These are phyloP conservation scores for Juglanconis sp. DNA, from an alignment of 2,329 filamentous ascomycete genomes.

Conservation along the genomic window DNA sequence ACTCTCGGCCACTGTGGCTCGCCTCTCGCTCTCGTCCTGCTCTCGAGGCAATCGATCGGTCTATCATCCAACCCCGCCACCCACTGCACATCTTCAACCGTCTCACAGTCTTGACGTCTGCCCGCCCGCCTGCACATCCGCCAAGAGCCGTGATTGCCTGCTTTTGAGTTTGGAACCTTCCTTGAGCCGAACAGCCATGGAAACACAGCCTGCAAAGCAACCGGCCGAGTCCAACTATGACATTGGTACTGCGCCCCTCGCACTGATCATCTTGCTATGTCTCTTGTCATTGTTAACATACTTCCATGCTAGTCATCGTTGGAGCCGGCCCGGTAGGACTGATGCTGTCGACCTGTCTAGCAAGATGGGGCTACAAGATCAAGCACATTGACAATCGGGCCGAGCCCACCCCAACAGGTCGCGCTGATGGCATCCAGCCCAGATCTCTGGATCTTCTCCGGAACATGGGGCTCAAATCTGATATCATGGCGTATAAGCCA, in stretches of 20 bases:
- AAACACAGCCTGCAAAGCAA: slow-evolving; percentile 13
- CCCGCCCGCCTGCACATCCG: not conserved
- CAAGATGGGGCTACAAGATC: slow-evolving; percentile 90
- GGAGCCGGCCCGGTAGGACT: slow-evolving; percentile 87
- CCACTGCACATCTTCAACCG: too few species aligned
- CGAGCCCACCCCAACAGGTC: slow-evolving; percentile 79
- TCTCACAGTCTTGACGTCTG: not conserved
- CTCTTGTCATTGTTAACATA: slow-evolving; percentile 19
- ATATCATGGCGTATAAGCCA: slow-evolving; percentile 82
- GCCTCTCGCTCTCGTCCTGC: not conserved
- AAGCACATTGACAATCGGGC: slow-evolving; percentile 91
- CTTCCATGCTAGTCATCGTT: slow-evolving; percentile 64
- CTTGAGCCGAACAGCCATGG: slow-evolving; percentile 4
- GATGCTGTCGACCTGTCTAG: slow-evolving; percentile 81
- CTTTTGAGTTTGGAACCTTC: too few species aligned
- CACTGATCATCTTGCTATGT: not conserved
- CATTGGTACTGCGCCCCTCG: slow-evolving; percentile 14
- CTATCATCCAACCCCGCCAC: too few species aligned
- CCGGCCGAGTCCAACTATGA: slow-evolving; percentile 20
- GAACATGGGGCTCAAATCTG: slow-evolving; percentile 85
- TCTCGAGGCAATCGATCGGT: not conserved
- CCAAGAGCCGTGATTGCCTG: too few species aligned
- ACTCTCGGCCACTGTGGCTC: not conserved
- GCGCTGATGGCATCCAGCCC: slow-evolving; percentile 89
- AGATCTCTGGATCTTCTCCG: slow-evolving; percentile 81